Conservation (phyloP, 257 asterid genomes). For the Hygrophila difformis region DNA sequence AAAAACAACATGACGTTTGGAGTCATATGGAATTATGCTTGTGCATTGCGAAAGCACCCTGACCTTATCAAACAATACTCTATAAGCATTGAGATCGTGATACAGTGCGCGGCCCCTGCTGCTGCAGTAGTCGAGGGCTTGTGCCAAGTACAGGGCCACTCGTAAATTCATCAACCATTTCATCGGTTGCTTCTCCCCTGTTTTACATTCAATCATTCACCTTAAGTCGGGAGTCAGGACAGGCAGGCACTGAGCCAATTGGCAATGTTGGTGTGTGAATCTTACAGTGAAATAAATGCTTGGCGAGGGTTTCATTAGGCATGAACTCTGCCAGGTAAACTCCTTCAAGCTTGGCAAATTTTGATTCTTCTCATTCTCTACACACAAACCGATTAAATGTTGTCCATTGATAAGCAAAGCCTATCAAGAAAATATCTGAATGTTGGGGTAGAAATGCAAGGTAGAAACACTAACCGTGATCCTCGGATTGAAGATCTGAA, state of each 20-base stretch:
- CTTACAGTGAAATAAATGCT: constrained; percentile 56
- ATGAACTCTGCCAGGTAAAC: constrained; percentile 51
- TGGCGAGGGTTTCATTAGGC: constrained; percentile 58
- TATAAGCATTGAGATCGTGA: constrained; percentile 60
- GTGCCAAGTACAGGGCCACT: constrained; percentile 48
- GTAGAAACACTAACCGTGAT: constrained; percentile 26
- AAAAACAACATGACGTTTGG: too few species aligned
- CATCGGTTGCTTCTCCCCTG: constrained; percentile 64
- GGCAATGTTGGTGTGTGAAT: not conserved
- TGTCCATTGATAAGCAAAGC: constrained; percentile 7
- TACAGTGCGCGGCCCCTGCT: constrained; percentile 42
- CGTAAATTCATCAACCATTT: constrained; percentile 63
- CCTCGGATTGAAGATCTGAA: constrained; percentile 42
- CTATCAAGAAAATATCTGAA: constrained; percentile 1
- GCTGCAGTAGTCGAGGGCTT: constrained; percentile 55
- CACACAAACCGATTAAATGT: constrained; percentile 10
- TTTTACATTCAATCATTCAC: constrained; percentile 5
- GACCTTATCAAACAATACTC: constrained; percentile 60
- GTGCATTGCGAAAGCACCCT: too few species aligned
- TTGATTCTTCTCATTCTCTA: constrained; percentile 43
- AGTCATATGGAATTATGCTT: too few species aligned
- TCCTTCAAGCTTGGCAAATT: constrained; percentile 37
- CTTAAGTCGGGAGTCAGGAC: too few species aligned
- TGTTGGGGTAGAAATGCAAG: constrained; percentile 2
- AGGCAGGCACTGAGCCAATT: too few species aligned